phyloP scores from a whole-genome alignment of 441 rosid genomes.

The Manihot esculenta region DNA sequence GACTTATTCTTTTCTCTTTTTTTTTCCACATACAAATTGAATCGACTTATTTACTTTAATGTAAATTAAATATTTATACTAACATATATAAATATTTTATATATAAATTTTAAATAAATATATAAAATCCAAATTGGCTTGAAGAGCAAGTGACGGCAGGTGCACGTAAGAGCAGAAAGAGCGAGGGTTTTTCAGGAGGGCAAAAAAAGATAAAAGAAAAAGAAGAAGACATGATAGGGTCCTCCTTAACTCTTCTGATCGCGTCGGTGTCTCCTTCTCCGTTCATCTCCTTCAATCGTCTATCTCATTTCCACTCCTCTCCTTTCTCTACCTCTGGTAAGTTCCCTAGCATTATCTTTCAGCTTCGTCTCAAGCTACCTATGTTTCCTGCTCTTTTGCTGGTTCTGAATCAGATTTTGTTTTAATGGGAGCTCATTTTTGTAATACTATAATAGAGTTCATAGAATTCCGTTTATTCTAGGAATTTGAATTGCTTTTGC shows the following conservation, averaged over 20 bases:
- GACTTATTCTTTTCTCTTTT: no score
- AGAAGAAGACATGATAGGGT: constrained; percentile 32
- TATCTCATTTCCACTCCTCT: constrained; percentile 30
- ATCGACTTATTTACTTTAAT: no score
- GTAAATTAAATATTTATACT: no score
- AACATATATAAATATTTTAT: no score
- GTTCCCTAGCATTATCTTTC: constrained; percentile 5
- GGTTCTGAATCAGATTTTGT: not conserved
- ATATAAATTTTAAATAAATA: no score
- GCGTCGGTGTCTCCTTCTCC: constrained; percentile 51
- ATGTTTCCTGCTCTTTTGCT: not conserved
- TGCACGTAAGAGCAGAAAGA: not conserved
- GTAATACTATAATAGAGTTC: not conserved
- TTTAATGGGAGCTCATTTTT: not conserved
- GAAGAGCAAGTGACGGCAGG: not conserved
- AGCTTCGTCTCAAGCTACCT: not conserved
- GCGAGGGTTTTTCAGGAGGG: not conserved
- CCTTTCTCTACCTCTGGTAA: constrained; percentile 39
- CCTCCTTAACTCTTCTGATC: constrained; percentile 26
- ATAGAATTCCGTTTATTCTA: not conserved
- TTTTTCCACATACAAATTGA: no score
- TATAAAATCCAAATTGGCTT: no score
- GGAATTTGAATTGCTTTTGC: not conserved
- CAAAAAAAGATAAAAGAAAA: not conserved
- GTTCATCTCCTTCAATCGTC: constrained; percentile 38